These are phyloP conservation scores for Epicoccum sorghinum DNA, from an alignment of 2,329 filamentous ascomycete species.

Conservation along the genomic window DNA sequence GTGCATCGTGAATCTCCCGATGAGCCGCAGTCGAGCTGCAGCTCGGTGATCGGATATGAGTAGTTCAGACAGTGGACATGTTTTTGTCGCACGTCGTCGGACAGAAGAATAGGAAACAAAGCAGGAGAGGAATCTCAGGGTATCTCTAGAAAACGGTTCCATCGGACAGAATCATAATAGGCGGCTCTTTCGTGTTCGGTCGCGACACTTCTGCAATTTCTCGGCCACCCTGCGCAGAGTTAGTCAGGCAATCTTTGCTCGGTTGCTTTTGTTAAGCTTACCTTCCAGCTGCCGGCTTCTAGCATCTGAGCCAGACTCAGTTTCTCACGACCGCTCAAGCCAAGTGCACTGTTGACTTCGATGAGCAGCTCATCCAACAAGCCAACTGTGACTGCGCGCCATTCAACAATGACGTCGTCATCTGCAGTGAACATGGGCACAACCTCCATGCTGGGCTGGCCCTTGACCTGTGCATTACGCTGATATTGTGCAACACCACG, in stretches of 20 bases:
- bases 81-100: conserved; percentile 18
- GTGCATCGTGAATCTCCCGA: conserved; percentile 30
- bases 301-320: conserved; percentile 86
- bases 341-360: conserved; percentile 72
- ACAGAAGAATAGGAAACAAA: conserved; percentile 31
- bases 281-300: conserved; percentile 98
- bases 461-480: conserved; percentile 73
- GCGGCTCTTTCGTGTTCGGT: conserved; percentile 94
- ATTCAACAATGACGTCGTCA: conserved; percentile 81
- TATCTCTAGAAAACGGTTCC: conserved; percentile 86
- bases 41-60: not conserved
- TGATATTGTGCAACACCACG: conserved; percentile 73
- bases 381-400: conserved; percentile 76
- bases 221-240: conserved; percentile 71
- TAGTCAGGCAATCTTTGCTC: not conserved
- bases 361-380: conserved; percentile 73
- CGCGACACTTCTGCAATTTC: conserved; percentile 95
- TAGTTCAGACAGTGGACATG: conserved; percentile 19
- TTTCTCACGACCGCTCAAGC: conserved; percentile 70
- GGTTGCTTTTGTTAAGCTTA: conserved; percentile 51
- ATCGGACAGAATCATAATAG: conserved; percentile 94
- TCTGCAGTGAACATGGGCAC: conserved; percentile 75
- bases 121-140: conserved; percentile 41
- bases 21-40: not conserved
- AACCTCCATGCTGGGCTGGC: conserved; percentile 73